Percentiles rank a stretch among this genome's conserved stretches.
Evolutionary conservation across 257 asterid species (phyloP).

Genomic region (Solanum virginianum): DNA sequence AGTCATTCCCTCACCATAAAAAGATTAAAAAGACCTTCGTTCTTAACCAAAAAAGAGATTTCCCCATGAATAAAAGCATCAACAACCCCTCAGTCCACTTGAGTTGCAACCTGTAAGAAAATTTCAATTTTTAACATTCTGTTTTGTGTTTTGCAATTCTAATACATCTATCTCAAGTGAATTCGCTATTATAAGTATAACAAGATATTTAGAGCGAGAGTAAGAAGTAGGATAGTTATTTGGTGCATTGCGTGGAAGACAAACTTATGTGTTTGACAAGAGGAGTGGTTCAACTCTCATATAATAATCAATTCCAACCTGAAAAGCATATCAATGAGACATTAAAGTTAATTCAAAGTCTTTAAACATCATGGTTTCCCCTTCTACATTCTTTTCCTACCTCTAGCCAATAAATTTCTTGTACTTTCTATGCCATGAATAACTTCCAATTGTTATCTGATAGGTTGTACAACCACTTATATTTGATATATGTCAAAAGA

Average conservation of each 20-base stretch:
- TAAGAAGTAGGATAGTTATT: background rate
- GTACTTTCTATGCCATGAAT: background rate
- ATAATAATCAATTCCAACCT: slow-evolving; percentile 97
- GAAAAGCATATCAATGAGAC: slow-evolving; percentile 96
- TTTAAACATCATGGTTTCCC: slow-evolving; percentile 8
- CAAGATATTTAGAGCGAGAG: no score
- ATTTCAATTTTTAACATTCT: no score
- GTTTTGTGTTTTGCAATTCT: no score
- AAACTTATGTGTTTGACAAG: slow-evolving; percentile 91
- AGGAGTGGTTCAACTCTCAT: slow-evolving; percentile 86
- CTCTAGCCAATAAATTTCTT: background rate
- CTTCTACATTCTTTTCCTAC: background rate
- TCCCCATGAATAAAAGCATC: no score
- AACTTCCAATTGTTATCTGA: background rate
- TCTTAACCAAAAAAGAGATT: no score
- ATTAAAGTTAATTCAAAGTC: slow-evolving; percentile 75
- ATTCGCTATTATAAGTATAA: no score
- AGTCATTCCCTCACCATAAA: no score
- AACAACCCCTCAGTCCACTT: no score
- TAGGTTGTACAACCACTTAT: background rate
- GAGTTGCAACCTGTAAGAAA: no score
- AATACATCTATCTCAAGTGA: no score
- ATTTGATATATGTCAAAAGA: background rate
- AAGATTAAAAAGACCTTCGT: no score
- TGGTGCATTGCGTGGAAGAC: slow-evolving; percentile 92